Evolutionary conservation across 202 grass and related monocot species (phyloP).

Genomic region (Bolboschoenoplectus hybrid): DNA sequence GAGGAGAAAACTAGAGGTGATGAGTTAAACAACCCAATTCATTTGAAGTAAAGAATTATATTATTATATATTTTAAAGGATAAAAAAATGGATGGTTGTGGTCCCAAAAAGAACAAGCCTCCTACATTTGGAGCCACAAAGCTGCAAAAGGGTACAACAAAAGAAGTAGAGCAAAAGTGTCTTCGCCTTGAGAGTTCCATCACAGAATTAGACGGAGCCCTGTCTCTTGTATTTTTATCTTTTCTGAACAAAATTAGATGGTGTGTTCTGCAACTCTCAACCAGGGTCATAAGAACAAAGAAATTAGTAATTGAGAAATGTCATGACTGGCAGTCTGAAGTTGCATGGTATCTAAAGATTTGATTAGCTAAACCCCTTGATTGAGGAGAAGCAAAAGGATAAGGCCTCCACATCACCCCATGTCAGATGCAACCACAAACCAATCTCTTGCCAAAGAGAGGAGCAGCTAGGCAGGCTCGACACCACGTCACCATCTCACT

Average conservation of each 20-base stretch:
- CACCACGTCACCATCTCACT: slow-evolving; percentile 42
- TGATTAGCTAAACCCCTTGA: too few relatives aligned
- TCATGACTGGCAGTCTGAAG: too few relatives aligned
- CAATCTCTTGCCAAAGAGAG: slow-evolving; percentile 39
- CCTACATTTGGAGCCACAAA: not conserved
- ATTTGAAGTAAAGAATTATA: not conserved
- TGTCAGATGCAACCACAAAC: slow-evolving; percentile 34
- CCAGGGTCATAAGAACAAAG: too few relatives aligned
- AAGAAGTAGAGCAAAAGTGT: not conserved
- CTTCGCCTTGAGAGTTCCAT: not conserved
- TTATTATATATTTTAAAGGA: not conserved
- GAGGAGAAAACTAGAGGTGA: slow-evolving; percentile 15
- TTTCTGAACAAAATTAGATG: not conserved
- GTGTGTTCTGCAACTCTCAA: too few relatives aligned
- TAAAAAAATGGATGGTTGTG: not conserved
- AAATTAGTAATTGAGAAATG: too few relatives aligned
- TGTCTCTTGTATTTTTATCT: not conserved
- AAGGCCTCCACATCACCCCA: slow-evolving; percentile 41
- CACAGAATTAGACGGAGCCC: not conserved
- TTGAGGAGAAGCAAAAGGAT: slow-evolving; percentile 27
- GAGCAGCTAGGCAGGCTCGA: slow-evolving; percentile 46
- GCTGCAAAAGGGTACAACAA: not conserved
- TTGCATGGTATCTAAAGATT: not conserved
- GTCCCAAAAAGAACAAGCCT: not conserved
- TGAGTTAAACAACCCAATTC: not conserved